Conservation (phyloP, 2,329 filamentous ascomycete genomes). For the Apiospora arundinis region DNA sequence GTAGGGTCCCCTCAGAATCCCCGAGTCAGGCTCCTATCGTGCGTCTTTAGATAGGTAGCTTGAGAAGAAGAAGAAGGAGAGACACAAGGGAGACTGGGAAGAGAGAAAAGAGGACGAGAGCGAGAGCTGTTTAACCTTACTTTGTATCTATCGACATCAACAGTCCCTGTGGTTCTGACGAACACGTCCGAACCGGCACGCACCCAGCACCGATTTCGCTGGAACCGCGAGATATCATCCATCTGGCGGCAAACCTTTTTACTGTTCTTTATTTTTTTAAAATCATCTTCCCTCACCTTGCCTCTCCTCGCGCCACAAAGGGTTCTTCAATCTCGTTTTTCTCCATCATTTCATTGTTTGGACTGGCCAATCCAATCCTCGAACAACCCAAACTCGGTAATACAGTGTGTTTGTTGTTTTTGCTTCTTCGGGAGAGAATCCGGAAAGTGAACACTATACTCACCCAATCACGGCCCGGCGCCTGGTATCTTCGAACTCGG, state of each 20-base stretch:
- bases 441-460: background rate
- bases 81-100: background rate
- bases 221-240: background rate
- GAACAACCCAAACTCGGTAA: background rate
- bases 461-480: conserved; percentile 20
- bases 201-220: conserved; percentile 15
- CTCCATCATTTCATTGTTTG: background rate
- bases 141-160: background rate
- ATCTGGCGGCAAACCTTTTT: background rate
- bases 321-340: too few relatives aligned
- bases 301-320: background rate
- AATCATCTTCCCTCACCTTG: background rate
- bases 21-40: conserved; percentile 22
- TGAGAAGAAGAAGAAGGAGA: background rate
- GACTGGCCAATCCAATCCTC: background rate
- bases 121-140: background rate
- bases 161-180: background rate
- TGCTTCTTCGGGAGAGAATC: conserved; percentile 3
- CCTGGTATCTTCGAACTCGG: conserved; percentile 7
- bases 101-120: background rate
- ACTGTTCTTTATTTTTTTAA: background rate
- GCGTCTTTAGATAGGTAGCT: conserved; percentile 4
- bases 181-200: background rate
- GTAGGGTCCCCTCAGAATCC: conserved; percentile 12
- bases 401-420: background rate